A percentile compares a stretch with the other conserved stretches of the same genome.
Conservation (phyloP, 2,329 filamentous ascomycete species). For the Alternaria brassicicola region DNA sequence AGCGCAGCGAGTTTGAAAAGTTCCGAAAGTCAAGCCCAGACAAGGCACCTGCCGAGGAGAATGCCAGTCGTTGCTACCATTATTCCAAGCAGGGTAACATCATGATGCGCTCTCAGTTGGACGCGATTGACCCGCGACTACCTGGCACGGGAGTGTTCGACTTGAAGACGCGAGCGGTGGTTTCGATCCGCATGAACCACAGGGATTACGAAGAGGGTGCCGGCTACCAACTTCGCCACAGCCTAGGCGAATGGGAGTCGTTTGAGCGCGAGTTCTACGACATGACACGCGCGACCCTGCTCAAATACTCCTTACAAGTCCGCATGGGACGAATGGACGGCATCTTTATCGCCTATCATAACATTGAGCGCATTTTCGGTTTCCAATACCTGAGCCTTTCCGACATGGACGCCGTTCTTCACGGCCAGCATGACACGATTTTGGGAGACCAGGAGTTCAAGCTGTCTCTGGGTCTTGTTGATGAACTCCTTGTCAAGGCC, state of each 20-base stretch:
- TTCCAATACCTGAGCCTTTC: slow-evolving; percentile 90
- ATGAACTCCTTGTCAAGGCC: slow-evolving; percentile 77
- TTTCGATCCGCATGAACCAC: slow-evolving; percentile 89
- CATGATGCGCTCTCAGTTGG: slow-evolving; percentile 92
- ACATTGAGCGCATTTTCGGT: slow-evolving; percentile 91
- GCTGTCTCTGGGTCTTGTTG: slow-evolving; percentile 77
- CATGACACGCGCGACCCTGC: slow-evolving; percentile 91
- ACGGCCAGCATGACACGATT: slow-evolving; percentile 70
- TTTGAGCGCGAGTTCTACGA: slow-evolving; percentile 96
- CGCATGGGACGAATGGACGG: slow-evolving; percentile 98
- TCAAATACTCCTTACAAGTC: slow-evolving; percentile 96
- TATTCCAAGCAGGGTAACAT: slow-evolving; percentile 88
- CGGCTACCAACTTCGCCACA: slow-evolving; percentile 83
- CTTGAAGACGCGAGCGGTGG: slow-evolving; percentile 90
- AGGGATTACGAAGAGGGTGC: slow-evolving; percentile 72
- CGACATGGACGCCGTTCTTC: slow-evolving; percentile 91
- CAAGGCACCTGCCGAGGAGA: slow-evolving; percentile 74
- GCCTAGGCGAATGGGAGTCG: slow-evolving; percentile 82
- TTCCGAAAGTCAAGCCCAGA: slow-evolving; percentile 66
- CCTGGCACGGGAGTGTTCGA: slow-evolving; percentile 95
- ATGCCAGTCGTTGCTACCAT: slow-evolving; percentile 66
- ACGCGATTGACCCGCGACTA: slow-evolving; percentile 83
- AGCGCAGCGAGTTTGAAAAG: slow-evolving; percentile 82
- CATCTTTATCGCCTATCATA: slow-evolving; percentile 96
- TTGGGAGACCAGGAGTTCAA: slow-evolving; percentile 87